These are phyloP conservation scores for Chernovozyma sophiae-reginae DNA, from an alignment of 1,139 yeast genomes.

Conservation along the genomic window DNA sequence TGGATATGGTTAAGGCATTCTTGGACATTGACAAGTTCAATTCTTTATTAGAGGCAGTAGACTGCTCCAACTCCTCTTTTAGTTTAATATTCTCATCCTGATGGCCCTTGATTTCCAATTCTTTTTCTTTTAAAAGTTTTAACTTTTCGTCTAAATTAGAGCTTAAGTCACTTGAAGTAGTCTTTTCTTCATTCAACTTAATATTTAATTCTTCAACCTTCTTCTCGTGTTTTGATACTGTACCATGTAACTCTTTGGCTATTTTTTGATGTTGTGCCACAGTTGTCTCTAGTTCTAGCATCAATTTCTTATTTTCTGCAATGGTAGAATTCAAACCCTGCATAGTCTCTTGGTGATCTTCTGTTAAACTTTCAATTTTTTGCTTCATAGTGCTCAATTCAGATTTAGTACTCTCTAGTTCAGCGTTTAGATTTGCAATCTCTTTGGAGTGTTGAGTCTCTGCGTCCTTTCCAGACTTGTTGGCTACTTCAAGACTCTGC, in stretches of 20 bases:
- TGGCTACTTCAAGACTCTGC: background rate
- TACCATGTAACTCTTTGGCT: background rate
- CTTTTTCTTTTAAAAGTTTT: background rate
- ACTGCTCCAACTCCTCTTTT: background rate
- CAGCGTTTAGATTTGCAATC: background rate
- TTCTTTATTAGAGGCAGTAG: background rate
- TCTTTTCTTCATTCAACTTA: background rate
- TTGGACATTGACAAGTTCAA: background rate
- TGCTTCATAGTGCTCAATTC: conserved; percentile 9
- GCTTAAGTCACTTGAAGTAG: background rate
- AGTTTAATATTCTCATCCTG: background rate
- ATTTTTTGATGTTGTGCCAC: background rate
- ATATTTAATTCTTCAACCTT: background rate
- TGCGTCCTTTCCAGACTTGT: background rate
- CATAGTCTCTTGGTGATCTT: background rate
- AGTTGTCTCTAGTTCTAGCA: background rate
- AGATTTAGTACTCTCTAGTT: conserved; percentile 2
- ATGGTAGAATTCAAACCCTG: background rate
- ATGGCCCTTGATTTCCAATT: background rate
- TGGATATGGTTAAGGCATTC: background rate
- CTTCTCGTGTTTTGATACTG: background rate
- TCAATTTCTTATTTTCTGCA: background rate
- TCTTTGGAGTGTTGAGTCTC: background rate
- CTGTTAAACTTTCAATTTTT: conserved; percentile 6
- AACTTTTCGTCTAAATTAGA: too few species aligned